Conservation (phyloP, 2,329 filamentous ascomycete genomes). For the Berkeleyomyces basicola region DNA sequence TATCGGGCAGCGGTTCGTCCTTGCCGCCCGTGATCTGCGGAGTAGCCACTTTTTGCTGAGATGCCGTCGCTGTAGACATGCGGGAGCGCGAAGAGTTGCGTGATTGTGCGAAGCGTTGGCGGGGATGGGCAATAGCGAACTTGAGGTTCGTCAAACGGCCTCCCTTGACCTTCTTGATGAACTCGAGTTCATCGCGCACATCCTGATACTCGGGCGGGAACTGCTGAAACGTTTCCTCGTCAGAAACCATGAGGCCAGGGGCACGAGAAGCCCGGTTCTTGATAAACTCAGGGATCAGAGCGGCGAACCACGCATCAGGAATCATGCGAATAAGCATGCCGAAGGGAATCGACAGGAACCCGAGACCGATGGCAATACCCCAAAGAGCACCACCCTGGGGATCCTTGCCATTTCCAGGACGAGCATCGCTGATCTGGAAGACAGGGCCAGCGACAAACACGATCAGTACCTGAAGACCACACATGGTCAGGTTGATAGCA, state of each 20-base stretch:
- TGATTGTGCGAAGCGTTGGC: slow-evolving; percentile 30
- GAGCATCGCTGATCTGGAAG: slow-evolving; percentile 44
- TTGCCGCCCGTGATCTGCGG: slow-evolving; percentile 33
- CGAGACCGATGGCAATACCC: slow-evolving; percentile 73
- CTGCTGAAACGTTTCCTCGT: slow-evolving; percentile 46
- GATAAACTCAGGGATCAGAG: slow-evolving; percentile 35
- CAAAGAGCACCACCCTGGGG: slow-evolving; percentile 59
- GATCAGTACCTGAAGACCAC: slow-evolving; percentile 78
- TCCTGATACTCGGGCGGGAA: slow-evolving; percentile 60
- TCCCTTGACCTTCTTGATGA: slow-evolving; percentile 64
- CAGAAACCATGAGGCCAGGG: slow-evolving; percentile 43
- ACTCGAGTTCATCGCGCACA: slow-evolving; percentile 64
- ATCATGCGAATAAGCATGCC: slow-evolving; percentile 68
- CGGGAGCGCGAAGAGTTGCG: slow-evolving; percentile 47
- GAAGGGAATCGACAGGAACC: slow-evolving; percentile 69
- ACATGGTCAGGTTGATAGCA: slow-evolving; percentile 70
- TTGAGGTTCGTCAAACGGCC: slow-evolving; percentile 68
- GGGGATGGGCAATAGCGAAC: slow-evolving; percentile 61
- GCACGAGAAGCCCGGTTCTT: slow-evolving; percentile 30
- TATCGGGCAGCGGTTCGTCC: slow-evolving; percentile 27
- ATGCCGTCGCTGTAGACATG: slow-evolving; percentile 38
- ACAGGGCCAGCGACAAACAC: slow-evolving; percentile 70
- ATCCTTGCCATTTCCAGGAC: slow-evolving; percentile 22
- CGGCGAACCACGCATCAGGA: slow-evolving; percentile 51
- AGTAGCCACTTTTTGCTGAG: slow-evolving; percentile 22